A percentile compares a stretch with the other conserved stretches of the same genome.
Evolutionary conservation across 169 alveolate species (phyloP).

Genomic region (Cryptosporidium ubiquitum): DNA sequence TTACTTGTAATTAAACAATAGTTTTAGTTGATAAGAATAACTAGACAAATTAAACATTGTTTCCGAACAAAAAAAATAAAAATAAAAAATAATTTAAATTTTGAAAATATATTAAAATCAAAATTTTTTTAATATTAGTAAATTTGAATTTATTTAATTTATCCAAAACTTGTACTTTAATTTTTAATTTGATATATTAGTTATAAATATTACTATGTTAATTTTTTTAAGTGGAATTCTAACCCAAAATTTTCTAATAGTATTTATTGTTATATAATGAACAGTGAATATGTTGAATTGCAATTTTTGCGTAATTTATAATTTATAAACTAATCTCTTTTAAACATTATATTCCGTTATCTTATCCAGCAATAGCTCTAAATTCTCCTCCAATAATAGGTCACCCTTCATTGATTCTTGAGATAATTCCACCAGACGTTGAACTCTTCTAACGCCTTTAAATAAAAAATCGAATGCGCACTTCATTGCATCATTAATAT

Average conservation of each 20-base stretch:
- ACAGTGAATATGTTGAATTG: not conserved
- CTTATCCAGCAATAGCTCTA: slow-evolving; percentile 47
- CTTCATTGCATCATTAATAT: slow-evolving; percentile 50
- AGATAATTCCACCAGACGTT: slow-evolving; percentile 57
- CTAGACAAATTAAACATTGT: not conserved
- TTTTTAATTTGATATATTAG: too few species aligned
- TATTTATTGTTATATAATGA: too few species aligned
- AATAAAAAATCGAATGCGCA: slow-evolving; percentile 55
- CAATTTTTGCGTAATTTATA: not conserved
- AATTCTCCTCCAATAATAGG: slow-evolving; percentile 27
- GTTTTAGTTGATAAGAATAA: too few species aligned
- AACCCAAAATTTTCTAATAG: not conserved
- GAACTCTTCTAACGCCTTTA: slow-evolving; percentile 56
- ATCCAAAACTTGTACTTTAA: too few species aligned
- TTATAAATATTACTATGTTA: not conserved
- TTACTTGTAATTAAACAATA: too few species aligned
- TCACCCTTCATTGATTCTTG: slow-evolving; percentile 73
- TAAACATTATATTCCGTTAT: slow-evolving; percentile 55
- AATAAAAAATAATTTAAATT: too few species aligned
- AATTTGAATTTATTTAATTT: not conserved
- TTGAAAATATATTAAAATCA: too few species aligned
- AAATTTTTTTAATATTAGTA: too few species aligned
- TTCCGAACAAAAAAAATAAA: too few species aligned
- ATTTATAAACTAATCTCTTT: not conserved
- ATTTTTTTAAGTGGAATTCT: not conserved